Percentiles rank a stretch among this genome's conserved stretches.
phyloP scores from a whole-genome alignment of 1,139 yeast species.

The Yamadazyma membranifaciens region DNA sequence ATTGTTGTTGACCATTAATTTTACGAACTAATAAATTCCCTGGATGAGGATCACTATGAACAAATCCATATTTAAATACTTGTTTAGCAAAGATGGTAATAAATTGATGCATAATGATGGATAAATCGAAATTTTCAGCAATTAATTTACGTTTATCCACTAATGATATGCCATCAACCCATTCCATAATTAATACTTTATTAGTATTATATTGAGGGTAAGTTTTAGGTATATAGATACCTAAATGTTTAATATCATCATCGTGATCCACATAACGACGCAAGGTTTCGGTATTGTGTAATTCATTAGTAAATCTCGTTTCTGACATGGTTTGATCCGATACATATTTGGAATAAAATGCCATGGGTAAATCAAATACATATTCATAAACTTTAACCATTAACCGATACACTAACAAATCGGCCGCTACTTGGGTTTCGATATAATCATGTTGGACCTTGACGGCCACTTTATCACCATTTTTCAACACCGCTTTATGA shows the following conservation, averaged over 20 bases:
- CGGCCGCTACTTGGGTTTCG: conserved; percentile 54
- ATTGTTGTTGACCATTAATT: conserved; percentile 45
- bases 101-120: conserved; percentile 50
- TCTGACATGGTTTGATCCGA: conserved; percentile 59
- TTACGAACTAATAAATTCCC: conserved; percentile 62
- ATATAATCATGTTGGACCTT: conserved; percentile 69
- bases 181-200: conserved; percentile 63
- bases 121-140: conserved; percentile 39
- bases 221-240: conserved; percentile 49
- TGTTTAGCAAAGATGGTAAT: conserved; percentile 61
- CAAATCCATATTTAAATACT: conserved; percentile 71
- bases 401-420: conserved; percentile 54
- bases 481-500: conserved; percentile 50
- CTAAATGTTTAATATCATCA: conserved; percentile 18
- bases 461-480: conserved; percentile 60
- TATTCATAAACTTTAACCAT: conserved; percentile 55
- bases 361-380: conserved; percentile 64
- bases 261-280: conserved; percentile 23
- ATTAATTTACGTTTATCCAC: conserved; percentile 43
- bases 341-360: conserved; percentile 55
- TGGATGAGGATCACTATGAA: conserved; percentile 84
- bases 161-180: conserved; percentile 71
- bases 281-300: conserved; percentile 44
- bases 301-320: conserved; percentile 59
- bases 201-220: conserved; percentile 45